These are phyloP conservation scores for Didymella keratinophila DNA, from an alignment of 2,329 filamentous ascomycete species.

Conservation along the genomic window DNA sequence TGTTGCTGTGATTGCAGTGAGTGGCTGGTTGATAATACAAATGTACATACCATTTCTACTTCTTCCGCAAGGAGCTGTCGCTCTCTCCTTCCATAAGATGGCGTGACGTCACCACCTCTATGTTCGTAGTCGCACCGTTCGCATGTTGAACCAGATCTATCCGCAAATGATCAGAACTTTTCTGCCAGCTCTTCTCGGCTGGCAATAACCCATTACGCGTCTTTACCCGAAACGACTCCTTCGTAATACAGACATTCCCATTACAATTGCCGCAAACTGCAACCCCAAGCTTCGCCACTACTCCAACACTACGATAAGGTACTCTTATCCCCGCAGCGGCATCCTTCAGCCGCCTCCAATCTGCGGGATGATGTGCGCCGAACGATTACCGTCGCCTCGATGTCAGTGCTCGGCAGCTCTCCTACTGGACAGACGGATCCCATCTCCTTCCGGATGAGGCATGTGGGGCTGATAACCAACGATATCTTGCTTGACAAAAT, in stretches of 20 bases:
- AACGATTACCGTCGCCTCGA: slow-evolving; percentile 2
- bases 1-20: slow-evolving; percentile 31
- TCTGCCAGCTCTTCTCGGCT: too few relatives aligned
- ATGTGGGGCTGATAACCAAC: slow-evolving; percentile 17
- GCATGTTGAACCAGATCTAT: too few relatives aligned
- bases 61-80: not conserved
- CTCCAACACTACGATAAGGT: slow-evolving; percentile 3
- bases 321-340: slow-evolving; percentile 3
- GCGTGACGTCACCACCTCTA: not conserved
- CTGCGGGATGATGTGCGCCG: slow-evolving; percentile 5
- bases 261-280: not conserved
- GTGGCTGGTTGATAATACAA: not conserved
- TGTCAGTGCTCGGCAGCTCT: slow-evolving; percentile 4
- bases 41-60: not conserved
- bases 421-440: not conserved
- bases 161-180: too few relatives aligned
- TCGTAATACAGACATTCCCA: not conserved
- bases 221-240: not conserved
- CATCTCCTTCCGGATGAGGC: slow-evolving; percentile 13
- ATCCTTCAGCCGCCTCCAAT: slow-evolving; percentile 6
- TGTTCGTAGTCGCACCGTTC: not conserved
- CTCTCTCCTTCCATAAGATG: not conserved
- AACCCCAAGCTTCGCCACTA: not conserved
- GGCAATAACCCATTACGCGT: not conserved
- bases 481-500: slow-evolving; percentile 5